Base-by-base conservation (phyloP, 2,329 filamentous ascomycete species). In the Dothideomycetidae sp. region DNA sequence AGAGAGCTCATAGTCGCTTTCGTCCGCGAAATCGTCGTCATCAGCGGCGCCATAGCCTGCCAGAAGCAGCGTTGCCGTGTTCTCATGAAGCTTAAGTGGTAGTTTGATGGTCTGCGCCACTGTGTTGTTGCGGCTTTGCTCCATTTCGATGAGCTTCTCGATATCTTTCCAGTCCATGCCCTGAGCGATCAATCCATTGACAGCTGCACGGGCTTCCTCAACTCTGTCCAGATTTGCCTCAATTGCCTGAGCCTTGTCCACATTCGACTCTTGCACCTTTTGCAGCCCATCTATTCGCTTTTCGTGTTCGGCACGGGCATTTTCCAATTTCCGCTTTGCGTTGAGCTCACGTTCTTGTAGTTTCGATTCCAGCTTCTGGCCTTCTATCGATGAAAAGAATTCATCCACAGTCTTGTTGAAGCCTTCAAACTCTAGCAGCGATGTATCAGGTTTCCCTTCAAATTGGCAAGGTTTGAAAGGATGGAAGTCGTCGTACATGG, bases 151-250 rank as follows among this genome's bases (percentile, higher is more conserved):
- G 44, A 98, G 62, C 41, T 79, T 81, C 7, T 73, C 83, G 50
- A 96, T 86, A 46, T 94, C 81, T 9, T 84, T 75, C 90, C 90
- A 98, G 50, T 98, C 90, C 85, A 96, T 96, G 9, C 88, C 88
- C 52, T 93, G 84, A 4, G 74, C 74, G 42, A 98, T 74, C n/a
- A 96, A 64, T 1, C 83, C 82, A 55, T 93, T 96, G 37, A 98
- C 78, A 3, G 90, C 85, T 54, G 85, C 82, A 55, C 85, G 85
- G 3, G 84, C 85, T 60, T 96, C 90, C 54, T 93, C 81, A 0
- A 96, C 86, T 35, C 85, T 73, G 52, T 93, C 83, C 1, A 84
- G 68, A 50, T 98, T 96, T 14, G 84, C 82, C 55, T 93, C 75
- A 29, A 98, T 90, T 0, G 86, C 84, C 39, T 78, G 78, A 2